phyloP scores from a whole-genome alignment of 108 stramenopile species.

The Skeletonema marinoi region DNA sequence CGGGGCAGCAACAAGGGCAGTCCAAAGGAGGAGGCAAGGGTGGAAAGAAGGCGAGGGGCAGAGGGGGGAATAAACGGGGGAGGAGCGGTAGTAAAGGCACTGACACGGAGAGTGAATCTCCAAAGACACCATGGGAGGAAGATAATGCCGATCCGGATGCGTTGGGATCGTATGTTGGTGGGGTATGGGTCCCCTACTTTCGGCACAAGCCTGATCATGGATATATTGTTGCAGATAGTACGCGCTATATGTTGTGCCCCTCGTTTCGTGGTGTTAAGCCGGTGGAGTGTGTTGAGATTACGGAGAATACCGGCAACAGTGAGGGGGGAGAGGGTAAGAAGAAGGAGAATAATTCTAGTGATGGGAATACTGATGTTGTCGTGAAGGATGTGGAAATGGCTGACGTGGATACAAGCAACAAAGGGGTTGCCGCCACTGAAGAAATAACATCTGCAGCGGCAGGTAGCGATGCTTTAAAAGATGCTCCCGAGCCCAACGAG shows the following conservation, averaged over 20 bases:
- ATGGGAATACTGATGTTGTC: not conserved
- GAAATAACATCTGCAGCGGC: not conserved
- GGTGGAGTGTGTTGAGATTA: not conserved
- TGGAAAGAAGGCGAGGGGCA: slow-evolving; percentile 17
- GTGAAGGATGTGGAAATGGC: not conserved
- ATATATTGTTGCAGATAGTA: slow-evolving; percentile 83
- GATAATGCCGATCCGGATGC: slow-evolving; percentile 45
- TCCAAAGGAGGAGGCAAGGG: not conserved
- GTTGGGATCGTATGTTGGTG: slow-evolving; percentile 33
- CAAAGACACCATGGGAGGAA: slow-evolving; percentile 37
- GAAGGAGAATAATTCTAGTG: not conserved
- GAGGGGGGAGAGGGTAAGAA: not conserved
- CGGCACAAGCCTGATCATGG: slow-evolving; percentile 68
- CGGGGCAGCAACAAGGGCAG: not conserved
- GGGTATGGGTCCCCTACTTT: slow-evolving; percentile 49
- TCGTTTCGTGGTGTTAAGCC: slow-evolving; percentile 42
- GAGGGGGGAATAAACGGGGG: slow-evolving; percentile 7
- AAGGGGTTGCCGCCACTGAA: not conserved
- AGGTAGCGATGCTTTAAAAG: not conserved
- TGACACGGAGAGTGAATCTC: slow-evolving; percentile 2
- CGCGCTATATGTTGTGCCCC: slow-evolving; percentile 77
- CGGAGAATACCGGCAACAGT: slow-evolving; percentile 7
- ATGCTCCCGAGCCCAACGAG: not conserved
- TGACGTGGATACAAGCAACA: not conserved
- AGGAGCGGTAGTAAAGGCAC: not conserved